Evolutionary conservation across 2,329 filamentous ascomycete genomes (phyloP), one percentile per base, ranked within the genome.

Genomic region (Cadophora luteo-olivacea): DNA sequence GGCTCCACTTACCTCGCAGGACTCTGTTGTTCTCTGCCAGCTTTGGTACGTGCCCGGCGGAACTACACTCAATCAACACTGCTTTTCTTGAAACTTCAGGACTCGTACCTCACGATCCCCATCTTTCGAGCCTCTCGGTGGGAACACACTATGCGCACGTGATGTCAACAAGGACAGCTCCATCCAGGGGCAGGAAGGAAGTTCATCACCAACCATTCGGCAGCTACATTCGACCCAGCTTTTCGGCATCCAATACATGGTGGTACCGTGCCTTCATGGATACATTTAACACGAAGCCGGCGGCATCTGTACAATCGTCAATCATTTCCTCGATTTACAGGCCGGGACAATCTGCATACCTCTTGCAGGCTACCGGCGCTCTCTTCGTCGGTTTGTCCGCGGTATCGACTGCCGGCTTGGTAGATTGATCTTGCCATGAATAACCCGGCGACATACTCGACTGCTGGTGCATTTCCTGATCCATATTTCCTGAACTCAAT

Each of bases 231-330:
- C 12, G 54, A 51, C 9, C 64, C 64, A 16, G 64, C 54, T 51
- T 65, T 55, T 36, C 64, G 64, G n/a, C 64, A 65, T 19, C 54
- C 64, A 5, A 58, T 51, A 36, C 64, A 65, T 24, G 64, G 64
- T 25, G 64, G 19, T 22, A 45, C 51, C 6, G 51, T 32, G 24
- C 54, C 54, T 29, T 65, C 64, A 38, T 65, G 64, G 12, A 65
- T 38, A 60, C 64, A 65, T 29, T 65, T 65, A 16, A 58, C 48
- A 8, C 64, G 36, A 48, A 65, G 54, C 32, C 64, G 64, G 24
- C 64, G 64, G 45, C 64, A 65, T 51, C 64, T 41, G 32, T n/a
- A 33, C 52, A 29, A 19, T 3, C 12, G 32, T 32, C 57, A 41
- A 12, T 14, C 36, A 38, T 9, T 38, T 2, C 36, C 36, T 9